Conservation (phyloP, 148 eudicot genomes). For the Selenicereus undatus region DNA sequence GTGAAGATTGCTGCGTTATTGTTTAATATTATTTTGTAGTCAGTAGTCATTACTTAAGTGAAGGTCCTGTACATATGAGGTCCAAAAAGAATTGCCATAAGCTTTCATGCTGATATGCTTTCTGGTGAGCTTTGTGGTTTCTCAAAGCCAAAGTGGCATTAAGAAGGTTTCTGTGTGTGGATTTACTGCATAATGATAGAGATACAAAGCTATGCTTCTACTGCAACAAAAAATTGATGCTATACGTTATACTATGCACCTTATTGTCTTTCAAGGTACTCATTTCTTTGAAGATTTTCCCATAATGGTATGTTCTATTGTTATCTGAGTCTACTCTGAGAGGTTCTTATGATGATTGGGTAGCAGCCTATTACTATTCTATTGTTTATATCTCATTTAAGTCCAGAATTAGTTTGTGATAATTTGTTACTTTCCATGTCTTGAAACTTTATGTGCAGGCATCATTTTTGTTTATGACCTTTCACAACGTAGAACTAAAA, state of each 20-base stretch:
- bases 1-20: background rate
- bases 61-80: background rate
- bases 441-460: slow-evolving; percentile 39
- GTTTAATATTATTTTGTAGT: background rate
- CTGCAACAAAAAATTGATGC: background rate
- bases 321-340: too few relatives aligned
- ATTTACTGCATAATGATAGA: background rate
- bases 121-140: background rate
- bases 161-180: background rate
- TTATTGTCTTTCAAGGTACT: background rate
- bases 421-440: background rate
- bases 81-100: background rate
- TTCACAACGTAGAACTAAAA: slow-evolving; percentile 81
- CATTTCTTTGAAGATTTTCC: background rate
- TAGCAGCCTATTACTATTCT: background rate
- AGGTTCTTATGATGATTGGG: background rate
- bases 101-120: background rate
- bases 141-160: background rate
- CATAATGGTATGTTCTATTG: background rate
- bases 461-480: slow-evolving; percentile 90
- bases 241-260: background rate
- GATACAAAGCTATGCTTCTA: background rate
- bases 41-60: background rate
- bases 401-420: background rate
- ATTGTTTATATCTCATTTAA: background rate